Percentiles rank a stretch among this genome's conserved stretches.
Conservation (phyloP, 345 rosid genomes). For the Toxicodendron radicans region DNA sequence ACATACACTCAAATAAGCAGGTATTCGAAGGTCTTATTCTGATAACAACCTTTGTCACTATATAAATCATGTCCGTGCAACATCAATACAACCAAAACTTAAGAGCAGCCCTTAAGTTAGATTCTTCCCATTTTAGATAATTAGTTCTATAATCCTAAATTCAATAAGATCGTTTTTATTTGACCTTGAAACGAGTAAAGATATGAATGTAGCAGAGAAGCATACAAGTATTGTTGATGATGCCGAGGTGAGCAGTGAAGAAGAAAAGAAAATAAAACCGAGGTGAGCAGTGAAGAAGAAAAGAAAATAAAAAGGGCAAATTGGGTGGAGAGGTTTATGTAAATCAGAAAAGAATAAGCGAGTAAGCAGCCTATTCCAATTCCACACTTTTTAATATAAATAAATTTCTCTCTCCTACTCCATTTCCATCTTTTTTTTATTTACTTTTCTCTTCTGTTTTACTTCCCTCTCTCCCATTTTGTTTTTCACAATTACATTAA, state of each 20-base stretch:
- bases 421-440: too few species aligned
- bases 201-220: conserved; percentile 27
- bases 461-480: too few species aligned
- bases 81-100: conserved; percentile 48
- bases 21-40: conserved; percentile 58
- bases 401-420: too few species aligned
- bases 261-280: conserved; percentile 35
- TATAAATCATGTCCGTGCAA: conserved; percentile 37
- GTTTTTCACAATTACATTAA: too few species aligned
- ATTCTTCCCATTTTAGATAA: conserved; percentile 57
- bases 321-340: conserved; percentile 74
- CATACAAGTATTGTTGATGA: conserved; percentile 23
- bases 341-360: conserved; percentile 63
- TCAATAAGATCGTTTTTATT: conserved; percentile 53
- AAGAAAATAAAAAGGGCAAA: too few species aligned
- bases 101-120: conserved; percentile 57
- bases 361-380: conserved; percentile 36
- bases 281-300: too few species aligned
- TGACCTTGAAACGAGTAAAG: conserved; percentile 54
- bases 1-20: conserved; percentile 35
- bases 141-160: conserved; percentile 53
- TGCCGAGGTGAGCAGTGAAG: conserved; percentile 21
- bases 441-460: too few species aligned
- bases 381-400: too few species aligned
- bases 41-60: conserved; percentile 63